Base-by-base conservation (phyloP, 1,284 basidiomycete genomes). In the Naganishia cerealis region DNA sequence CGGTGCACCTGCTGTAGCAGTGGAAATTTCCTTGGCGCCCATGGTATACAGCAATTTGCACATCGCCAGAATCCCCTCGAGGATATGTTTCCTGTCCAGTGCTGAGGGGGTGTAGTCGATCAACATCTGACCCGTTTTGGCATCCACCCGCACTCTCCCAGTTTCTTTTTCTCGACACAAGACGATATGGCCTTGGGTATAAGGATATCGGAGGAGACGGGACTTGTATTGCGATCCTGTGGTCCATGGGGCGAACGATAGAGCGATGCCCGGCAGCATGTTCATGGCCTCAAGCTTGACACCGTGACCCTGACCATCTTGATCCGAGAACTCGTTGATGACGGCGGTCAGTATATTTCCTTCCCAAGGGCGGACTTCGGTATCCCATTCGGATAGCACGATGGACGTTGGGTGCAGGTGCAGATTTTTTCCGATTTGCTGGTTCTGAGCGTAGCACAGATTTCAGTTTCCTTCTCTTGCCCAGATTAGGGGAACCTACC, bases 321-420 rank as follows among this genome's bases (percentile, higher is more conserved):
- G 71, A 71, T 81, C 79, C 57, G 77, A 75, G 42, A 71, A 74
- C 46, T 77, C 78, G 70, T 69, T 73, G 72, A 73, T 75, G 36
- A 82, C 82, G 43, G 80, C 77, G 39, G 83, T 83, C 67, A 84
- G 77, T 72, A 83, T 76, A 26, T 78, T 74, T 9, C 83, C 83
- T 52, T 83, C 78, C 79, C 81, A 82, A 0, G 83, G 79, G 56
- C 79, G 74, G 65, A 83, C 76, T 42, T 73, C 72, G 71, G 80
- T 75, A 62, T 79, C 75, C 72, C 81, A 83, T 70, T 77, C 76
- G 50, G 79, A 82, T 18, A 79, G 79, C 13, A 83, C 78, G 59
- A 78, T 75, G 57, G 78, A 79, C 18, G 75, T 77, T 0, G 83
- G 83, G 74, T 84, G 83, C 29, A 83, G 72, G 58, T 79, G 78